These are phyloP conservation scores for Aureobasidium melanogenum DNA, from an alignment of 2,329 filamentous ascomycete genomes.

Conservation along the genomic window DNA sequence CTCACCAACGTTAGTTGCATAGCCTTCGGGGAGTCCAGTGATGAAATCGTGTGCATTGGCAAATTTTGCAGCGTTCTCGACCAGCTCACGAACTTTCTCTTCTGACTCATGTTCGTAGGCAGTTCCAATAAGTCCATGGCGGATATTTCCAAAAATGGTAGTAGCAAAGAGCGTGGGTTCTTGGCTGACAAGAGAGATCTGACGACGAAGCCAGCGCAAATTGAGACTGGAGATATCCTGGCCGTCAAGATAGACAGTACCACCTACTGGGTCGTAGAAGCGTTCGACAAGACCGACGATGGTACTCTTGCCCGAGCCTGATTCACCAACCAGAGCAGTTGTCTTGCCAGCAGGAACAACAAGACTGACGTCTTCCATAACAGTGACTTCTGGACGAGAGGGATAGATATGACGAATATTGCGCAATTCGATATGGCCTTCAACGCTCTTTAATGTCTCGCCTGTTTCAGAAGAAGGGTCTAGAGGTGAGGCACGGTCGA, in stretches of 20 bases:
- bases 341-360: slow-evolving; percentile 80
- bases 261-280: slow-evolving; percentile 84
- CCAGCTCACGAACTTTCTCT: slow-evolving; percentile 60
- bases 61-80: slow-evolving; percentile 76
- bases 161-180: slow-evolving; percentile 86
- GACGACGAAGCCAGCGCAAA: slow-evolving; percentile 80
- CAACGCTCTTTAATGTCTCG: slow-evolving; percentile 60
- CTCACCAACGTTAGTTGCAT: slow-evolving; percentile 92
- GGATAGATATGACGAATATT: slow-evolving; percentile 91
- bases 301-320: slow-evolving; percentile 89
- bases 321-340: slow-evolving; percentile 87
- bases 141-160: slow-evolving; percentile 82
- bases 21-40: slow-evolving; percentile 69
- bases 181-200: slow-evolving; percentile 87
- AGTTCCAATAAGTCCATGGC: slow-evolving; percentile 83
- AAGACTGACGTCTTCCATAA: slow-evolving; percentile 77
- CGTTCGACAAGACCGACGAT: slow-evolving; percentile 88
- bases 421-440: slow-evolving; percentile 71
- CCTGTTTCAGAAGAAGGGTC: slow-evolving; percentile 66
- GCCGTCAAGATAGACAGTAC: slow-evolving; percentile 71
- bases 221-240: slow-evolving; percentile 75
- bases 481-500: slow-evolving; percentile 77
- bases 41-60: slow-evolving; percentile 95
- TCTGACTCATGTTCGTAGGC: slow-evolving; percentile 58
- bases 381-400: slow-evolving; percentile 77